These are phyloP conservation scores for Ceratocystiopsis minuta DNA, from an alignment of 2,329 filamentous ascomycete species.

Conservation along the genomic window DNA sequence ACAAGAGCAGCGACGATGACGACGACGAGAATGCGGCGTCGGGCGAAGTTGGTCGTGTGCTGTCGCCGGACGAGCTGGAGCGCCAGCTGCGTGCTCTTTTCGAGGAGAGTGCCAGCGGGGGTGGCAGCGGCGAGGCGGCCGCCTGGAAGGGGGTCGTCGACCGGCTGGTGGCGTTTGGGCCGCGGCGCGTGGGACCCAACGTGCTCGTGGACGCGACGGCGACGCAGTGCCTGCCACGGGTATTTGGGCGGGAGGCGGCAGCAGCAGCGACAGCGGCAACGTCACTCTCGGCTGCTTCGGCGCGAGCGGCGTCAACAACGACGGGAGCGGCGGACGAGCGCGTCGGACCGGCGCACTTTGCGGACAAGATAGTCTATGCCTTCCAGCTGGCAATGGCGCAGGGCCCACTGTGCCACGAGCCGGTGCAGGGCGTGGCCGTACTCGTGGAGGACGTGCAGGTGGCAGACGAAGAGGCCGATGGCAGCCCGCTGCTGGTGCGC, in stretches of 20 bases:
- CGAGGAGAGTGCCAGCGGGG: slow-evolving; percentile 36
- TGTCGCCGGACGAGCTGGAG: slow-evolving; percentile 63
- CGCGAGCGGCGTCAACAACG: slow-evolving; percentile 9
- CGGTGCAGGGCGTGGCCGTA: slow-evolving; percentile 81
- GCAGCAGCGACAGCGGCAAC: slow-evolving; percentile 10
- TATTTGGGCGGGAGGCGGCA: slow-evolving; percentile 32
- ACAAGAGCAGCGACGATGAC: slow-evolving; percentile 21
- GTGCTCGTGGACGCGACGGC: slow-evolving; percentile 70
- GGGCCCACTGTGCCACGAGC: slow-evolving; percentile 82
- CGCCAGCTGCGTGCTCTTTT: slow-evolving; percentile 51
- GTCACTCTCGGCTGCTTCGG: slow-evolving; percentile 19
- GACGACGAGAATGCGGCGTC: slow-evolving; percentile 33
- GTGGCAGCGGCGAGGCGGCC: slow-evolving; percentile 28
- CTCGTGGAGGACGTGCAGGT: slow-evolving; percentile 67
- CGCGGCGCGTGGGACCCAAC: slow-evolving; percentile 70
- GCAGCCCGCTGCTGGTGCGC: slow-evolving; percentile 12
- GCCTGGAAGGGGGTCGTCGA: slow-evolving; percentile 61
- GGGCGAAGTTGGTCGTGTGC: slow-evolving; percentile 34
- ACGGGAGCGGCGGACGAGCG: slow-evolving; percentile 26
- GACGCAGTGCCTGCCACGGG: slow-evolving; percentile 51
- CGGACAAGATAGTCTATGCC: slow-evolving; percentile 80
- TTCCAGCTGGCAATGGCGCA: slow-evolving; percentile 85
- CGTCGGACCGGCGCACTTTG: slow-evolving; percentile 49
- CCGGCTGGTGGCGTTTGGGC: slow-evolving; percentile 78
- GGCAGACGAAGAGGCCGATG: slow-evolving; percentile 18